Base-by-base conservation (phyloP, 352 stramenopile genomes). In the Phytopythium chamaehyphon region DNA sequence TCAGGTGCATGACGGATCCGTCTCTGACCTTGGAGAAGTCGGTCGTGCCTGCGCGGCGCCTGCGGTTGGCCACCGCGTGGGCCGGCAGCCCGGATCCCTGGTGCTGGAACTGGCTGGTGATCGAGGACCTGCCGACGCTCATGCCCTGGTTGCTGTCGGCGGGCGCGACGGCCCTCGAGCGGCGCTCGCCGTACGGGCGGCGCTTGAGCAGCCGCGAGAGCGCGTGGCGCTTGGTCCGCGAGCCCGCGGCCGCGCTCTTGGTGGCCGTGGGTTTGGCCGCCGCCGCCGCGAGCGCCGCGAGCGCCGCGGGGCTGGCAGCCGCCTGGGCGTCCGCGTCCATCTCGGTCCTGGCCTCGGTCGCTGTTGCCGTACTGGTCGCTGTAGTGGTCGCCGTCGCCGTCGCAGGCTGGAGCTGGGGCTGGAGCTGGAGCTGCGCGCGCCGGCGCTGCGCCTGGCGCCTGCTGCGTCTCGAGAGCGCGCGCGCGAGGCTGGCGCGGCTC, bases 121-220 rank as follows among this genome's bases (percentile, higher is more conserved):
- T 10, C 14, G 12, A 16, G 44, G 24, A 49, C 16, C 36, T 44
- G 18, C 31, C 46, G 9, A 64, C 50, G 44, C 40, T 59, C 9
- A 9, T 51, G 21, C 47, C 19, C 0, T 59, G 31, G 24, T 54
- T 59, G 11, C 51, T 61, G 43, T 89, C 80, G 0, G 74, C 74
- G 0, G 81, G 76, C 1, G 70, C 81, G 0, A 90, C 78, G 3
- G 81, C 73, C 15, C 76, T 67, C 0, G 78, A 88, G 6, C 74
- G 74, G 6, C 69, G 62, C 54, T 88, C 76, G 31, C 71, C 64
- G 51, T 87, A 91, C 54, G 73, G 69, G 18, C 76, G 86, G 43
- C 68, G 70, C 11, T 66, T 62, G 35, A 88, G 71, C 59, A 88
- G 86, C 3, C 71, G 68, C 10, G 76, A 74, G 35, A 88, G 64